These are phyloP conservation scores for Globisporangium paroecandrum DNA, from an alignment of 352 stramenopile species.

Conservation along the genomic window DNA sequence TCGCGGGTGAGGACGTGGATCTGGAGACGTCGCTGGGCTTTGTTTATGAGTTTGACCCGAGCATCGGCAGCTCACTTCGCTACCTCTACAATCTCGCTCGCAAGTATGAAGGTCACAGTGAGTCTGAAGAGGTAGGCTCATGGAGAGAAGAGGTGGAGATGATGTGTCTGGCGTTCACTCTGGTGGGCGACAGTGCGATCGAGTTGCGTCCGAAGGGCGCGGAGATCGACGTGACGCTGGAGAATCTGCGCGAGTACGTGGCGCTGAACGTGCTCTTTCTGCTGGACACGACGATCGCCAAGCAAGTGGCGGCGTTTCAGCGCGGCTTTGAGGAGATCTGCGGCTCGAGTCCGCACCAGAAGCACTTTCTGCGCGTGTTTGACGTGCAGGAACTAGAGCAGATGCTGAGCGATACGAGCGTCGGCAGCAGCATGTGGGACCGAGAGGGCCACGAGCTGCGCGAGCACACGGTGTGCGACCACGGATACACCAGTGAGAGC, in stretches of 20 bases:
- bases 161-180: conserved; percentile 74
- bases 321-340: conserved; percentile 68
- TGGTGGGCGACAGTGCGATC: conserved; percentile 64
- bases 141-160: conserved; percentile 42
- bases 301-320: conserved; percentile 63
- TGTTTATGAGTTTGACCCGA: conserved; percentile 63
- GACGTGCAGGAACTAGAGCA: conserved; percentile 59
- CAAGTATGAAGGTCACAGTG: conserved; percentile 6
- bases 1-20: conserved; percentile 41
- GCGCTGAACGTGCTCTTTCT: conserved; percentile 46
- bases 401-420: conserved; percentile 53
- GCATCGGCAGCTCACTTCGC: conserved; percentile 58
- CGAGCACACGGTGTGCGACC: conserved; percentile 79
- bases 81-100: conserved; percentile 44
- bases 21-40: conserved; percentile 53
- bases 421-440: conserved; percentile 56
- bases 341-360: conserved; percentile 25
- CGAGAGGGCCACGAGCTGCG: conserved; percentile 64
- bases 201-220: conserved; percentile 44
- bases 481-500: conserved; percentile 74
- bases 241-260: conserved; percentile 57
- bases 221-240: conserved; percentile 40
- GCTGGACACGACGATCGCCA: conserved; percentile 56
- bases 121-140: conserved; percentile 18
- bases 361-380: conserved; percentile 52